phyloP scores from a whole-genome alignment of 2,329 filamentous ascomycete genomes.

The Monascus ruber region DNA sequence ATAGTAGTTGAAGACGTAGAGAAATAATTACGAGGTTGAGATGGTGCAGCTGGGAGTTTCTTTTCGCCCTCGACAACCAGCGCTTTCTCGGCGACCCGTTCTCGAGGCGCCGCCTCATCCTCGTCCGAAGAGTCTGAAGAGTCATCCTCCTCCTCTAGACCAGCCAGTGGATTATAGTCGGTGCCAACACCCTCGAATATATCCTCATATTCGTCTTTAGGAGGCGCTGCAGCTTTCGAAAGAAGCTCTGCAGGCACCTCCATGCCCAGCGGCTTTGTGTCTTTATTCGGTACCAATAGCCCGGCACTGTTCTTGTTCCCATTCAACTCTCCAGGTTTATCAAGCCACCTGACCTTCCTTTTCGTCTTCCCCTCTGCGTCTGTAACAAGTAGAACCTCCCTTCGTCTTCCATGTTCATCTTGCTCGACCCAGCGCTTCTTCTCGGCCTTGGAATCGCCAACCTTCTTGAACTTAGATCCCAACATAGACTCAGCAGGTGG shows the following conservation, averaged over 20 bases:
- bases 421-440: conserved; percentile 44
- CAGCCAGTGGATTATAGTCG: conserved; percentile 50
- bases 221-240: conserved; percentile 20
- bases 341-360: conserved; percentile 47
- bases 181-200: conserved; percentile 52
- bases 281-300: conserved; percentile 33
- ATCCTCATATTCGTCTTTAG: conserved; percentile 44
- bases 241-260: conserved; percentile 36
- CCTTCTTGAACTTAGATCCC: conserved; percentile 45
- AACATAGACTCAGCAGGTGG: conserved; percentile 38
- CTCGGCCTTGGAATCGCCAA: conserved; percentile 36
- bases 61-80: conserved; percentile 2
- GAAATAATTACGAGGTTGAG: conserved; percentile 39
- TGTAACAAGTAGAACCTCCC: conserved; percentile 49
- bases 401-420: conserved; percentile 39
- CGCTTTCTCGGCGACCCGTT: conserved; percentile 2
- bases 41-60: conserved; percentile 7
- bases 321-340: conserved; percentile 21
- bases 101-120: conserved; percentile 23
- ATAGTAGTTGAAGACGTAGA: conserved; percentile 27
- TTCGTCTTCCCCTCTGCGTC: conserved; percentile 51
- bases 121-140: conserved; percentile 28
- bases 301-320: conserved; percentile 7
- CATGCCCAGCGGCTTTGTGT: conserved; percentile 39
- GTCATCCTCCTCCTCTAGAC: conserved; percentile 38